Base-by-base conservation (phyloP, 495 filamentous ascomycete genomes). In the Lophium mytilinum region DNA sequence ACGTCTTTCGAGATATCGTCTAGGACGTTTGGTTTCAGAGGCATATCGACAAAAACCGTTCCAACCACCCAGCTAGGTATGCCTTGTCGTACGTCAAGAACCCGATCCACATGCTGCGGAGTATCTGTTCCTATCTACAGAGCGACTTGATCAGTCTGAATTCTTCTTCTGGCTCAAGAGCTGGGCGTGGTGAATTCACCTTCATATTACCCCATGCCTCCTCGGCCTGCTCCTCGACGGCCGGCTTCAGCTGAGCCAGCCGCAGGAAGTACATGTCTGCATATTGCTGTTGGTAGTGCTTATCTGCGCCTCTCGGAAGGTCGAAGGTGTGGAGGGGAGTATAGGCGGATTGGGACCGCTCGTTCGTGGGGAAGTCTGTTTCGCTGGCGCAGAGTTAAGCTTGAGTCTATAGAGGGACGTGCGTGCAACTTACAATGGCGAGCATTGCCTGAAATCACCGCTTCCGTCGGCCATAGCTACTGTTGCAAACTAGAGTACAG, bases 41-140 rank as follows among this genome's bases (percentile, higher is more conserved):
- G 84, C 89, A 97, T 89, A 57, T 96, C 91, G 85, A 96, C 94
- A 59, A 93, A 99, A 33, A 96, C 82, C 0, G 94, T 99, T 9
- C 94, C 94, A 0, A 81, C 77, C 46, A 99, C 86, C 91, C 92
- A 99, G 71, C 94, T 96, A 24, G 97, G 73, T 71, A 96, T 84
- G 51, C 93, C 93, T 70, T 96, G 94, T 64, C 93, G 82, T 12
- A 99, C 94, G 75, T 96, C 92, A 9, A 99, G 78, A 37, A 96
- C 94, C 60, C 91, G 75, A 17, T 96, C 86, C 5, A 90, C 89
- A 52, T 77, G 80, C 50, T 75, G 77, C 11, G 88, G 89, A 53
- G 70, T 76, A 68, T 96, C 91, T 37, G 83, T 86, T 6, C 81
- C 88, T 64, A 96, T 84, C 73, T 90, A 52, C 41, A 6, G 36